These are phyloP conservation scores for Yamadazyma trypodendri DNA, from an alignment of 1,139 yeast species.

Conservation along the genomic window DNA sequence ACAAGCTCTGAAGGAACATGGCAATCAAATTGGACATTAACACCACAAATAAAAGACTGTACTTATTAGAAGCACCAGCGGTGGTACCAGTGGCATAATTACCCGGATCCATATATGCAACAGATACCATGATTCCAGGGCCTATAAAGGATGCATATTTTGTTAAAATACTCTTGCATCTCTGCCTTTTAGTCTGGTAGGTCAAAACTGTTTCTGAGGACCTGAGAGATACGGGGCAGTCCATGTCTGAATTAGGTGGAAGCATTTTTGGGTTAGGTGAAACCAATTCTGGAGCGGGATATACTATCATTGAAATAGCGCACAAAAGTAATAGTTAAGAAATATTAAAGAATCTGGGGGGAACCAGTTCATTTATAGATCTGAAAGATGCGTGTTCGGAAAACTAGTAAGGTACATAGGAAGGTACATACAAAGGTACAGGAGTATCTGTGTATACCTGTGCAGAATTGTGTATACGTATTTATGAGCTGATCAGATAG, in stretches of 20 bases:
- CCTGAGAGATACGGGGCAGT: neutral
- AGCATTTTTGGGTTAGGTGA: too few species aligned
- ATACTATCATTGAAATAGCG: too few species aligned
- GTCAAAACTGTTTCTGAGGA: neutral
- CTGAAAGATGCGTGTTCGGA: too few species aligned
- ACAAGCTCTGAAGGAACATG: slow-evolving; percentile 67
- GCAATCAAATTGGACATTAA: slow-evolving; percentile 70
- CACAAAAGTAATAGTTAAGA: too few species aligned
- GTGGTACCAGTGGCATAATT: slow-evolving; percentile 77
- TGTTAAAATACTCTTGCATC: slow-evolving; percentile 13
- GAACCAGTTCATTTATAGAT: too few species aligned
- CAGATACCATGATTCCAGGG: slow-evolving; percentile 75
- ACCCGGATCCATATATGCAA: slow-evolving; percentile 84
- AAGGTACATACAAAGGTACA: too few species aligned
- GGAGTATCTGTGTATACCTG: too few species aligned
- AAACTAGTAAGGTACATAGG: too few species aligned
- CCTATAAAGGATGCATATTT: slow-evolving; percentile 68
- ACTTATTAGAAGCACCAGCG: slow-evolving; percentile 72
- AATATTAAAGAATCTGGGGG: too few species aligned
- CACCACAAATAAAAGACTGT: slow-evolving; percentile 63
- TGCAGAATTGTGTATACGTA: neutral
- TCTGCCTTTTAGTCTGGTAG: neutral
- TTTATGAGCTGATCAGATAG: neutral
- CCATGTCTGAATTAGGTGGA: too few species aligned
- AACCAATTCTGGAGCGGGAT: too few species aligned